These are phyloP conservation scores for Acanthamoeba sp. DNA, from an alignment of 208 protist species.

Conservation along the genomic window DNA sequence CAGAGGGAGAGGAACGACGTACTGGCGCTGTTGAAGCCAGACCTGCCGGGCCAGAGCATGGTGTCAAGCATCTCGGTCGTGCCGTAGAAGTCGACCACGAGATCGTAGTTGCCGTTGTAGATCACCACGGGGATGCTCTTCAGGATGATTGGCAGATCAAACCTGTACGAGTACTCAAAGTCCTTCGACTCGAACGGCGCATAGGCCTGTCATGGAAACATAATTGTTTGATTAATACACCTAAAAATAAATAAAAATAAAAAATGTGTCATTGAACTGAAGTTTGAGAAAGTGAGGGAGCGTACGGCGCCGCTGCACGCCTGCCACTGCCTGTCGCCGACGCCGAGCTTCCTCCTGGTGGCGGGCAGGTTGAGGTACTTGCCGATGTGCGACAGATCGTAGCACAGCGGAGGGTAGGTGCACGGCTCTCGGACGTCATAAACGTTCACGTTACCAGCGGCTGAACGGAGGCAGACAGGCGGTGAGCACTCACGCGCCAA, in stretches of 20 bases:
- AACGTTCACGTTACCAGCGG: conserved; percentile 54
- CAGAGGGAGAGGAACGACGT: background rate
- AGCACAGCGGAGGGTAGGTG: conserved; percentile 61
- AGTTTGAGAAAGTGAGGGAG: background rate
- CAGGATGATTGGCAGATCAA: conserved; percentile 57
- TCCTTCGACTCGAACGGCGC: conserved; percentile 73
- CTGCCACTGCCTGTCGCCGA: conserved; percentile 66
- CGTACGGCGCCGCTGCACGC: conserved; percentile 57
- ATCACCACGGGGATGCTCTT: conserved; percentile 7
- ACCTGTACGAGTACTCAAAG: conserved; percentile 69
- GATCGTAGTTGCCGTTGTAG: conserved; percentile 74
- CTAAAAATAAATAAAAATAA: no score
- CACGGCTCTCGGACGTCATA: conserved; percentile 58
- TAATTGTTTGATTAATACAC: no score
- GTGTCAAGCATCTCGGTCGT: conserved; percentile 59
- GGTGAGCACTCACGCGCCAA: background rate
- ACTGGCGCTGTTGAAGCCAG: conserved; percentile 57
- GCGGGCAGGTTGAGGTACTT: conserved; percentile 66
- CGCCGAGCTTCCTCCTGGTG: conserved; percentile 56
- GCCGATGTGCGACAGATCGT: conserved; percentile 45
- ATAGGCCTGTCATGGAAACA: background rate
- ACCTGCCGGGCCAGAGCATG: conserved; percentile 53
- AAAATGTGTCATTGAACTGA: no score
- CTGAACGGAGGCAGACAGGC: background rate
- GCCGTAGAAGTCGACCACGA: conserved; percentile 72